Evolutionary conservation across 2,329 filamentous ascomycete species (phyloP), one percentile per base, ranked within the genome.

Genomic region (Simplicillium aogashimaense): DNA sequence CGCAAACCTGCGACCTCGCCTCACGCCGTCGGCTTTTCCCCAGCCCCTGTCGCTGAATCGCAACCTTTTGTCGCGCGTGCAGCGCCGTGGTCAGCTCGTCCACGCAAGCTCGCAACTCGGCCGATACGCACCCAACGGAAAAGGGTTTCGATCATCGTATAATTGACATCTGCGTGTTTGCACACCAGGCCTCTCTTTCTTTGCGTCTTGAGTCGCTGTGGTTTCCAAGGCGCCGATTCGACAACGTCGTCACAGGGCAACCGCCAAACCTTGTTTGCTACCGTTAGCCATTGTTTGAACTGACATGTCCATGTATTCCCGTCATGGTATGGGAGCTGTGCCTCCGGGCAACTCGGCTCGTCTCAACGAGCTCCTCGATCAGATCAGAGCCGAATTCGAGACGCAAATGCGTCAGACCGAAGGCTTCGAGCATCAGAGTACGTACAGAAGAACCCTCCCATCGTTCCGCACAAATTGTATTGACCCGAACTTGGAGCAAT

Each of bases 401-500:
- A 81, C 74, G 45, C 85, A 94, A 61, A 74, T 82, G 52, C 80
- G 85, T 49, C 80, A 86, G 52, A 84, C 80, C 49, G 86, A 86
- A 59, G 86, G 87, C 53, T 94, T 88, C 60, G 90, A 98, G 60
- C 86, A 90, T 60, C 88, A 94, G 61, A 84, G 90, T 95, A 79
- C 72, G 88, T 80, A 37, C 37, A 39, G 33, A 36, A 34, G 38
- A 37, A 20, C 16, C 17, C 25, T 33, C 29, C 35, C 28, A 37
- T 17, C 38, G n/a, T 30, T 39, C 25, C 41, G 41, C 15, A 25
- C 18, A 36, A 45, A 41, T 51, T 44, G 39, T 36, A 38, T 53
- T 56, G 56, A 49, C 43, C 43, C 43, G 25, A 38, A 41, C 42
- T 53, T 42, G 40, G 40, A 42, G 20, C 20, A 43, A 50, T 61